Percentiles rank a stretch among this genome's conserved stretches.
phyloP scores from a whole-genome alignment of 129 eudicot genomes.

The Centrapalus pauciflorus region DNA sequence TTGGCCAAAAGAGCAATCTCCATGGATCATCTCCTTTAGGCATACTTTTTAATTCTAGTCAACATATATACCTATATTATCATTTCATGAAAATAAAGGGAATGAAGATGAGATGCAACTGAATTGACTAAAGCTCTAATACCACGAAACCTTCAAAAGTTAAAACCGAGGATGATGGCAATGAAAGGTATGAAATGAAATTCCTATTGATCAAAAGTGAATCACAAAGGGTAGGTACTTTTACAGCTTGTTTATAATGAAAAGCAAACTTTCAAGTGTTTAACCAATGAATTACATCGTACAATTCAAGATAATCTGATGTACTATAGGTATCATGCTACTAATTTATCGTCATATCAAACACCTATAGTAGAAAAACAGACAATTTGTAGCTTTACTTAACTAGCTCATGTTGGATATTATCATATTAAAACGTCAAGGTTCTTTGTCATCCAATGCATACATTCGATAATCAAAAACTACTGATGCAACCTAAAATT shows the following conservation, averaged over 20 bases:
- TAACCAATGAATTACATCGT: background rate
- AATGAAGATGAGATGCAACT: background rate
- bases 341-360: background rate
- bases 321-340: background rate
- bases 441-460: too few relatives aligned
- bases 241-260: background rate
- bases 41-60: too few relatives aligned
- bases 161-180: background rate
- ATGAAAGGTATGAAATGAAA: too few relatives aligned
- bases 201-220: background rate
- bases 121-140: background rate
- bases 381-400: background rate
- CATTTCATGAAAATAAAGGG: background rate
- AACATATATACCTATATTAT: background rate
- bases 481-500: background rate
- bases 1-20: too few relatives aligned
- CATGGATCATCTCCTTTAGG: too few relatives aligned
- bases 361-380: background rate
- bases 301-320: background rate
- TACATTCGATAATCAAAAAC: background rate
- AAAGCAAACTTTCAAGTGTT: background rate
- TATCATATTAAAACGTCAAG: background rate
- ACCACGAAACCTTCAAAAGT: background rate
- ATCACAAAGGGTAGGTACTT: too few relatives aligned
- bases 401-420: background rate